Evolutionary conservation across 257 asterid species (phyloP), one percentile per base, ranked within the genome.

Genomic region (Solanum bulbocastanum): DNA sequence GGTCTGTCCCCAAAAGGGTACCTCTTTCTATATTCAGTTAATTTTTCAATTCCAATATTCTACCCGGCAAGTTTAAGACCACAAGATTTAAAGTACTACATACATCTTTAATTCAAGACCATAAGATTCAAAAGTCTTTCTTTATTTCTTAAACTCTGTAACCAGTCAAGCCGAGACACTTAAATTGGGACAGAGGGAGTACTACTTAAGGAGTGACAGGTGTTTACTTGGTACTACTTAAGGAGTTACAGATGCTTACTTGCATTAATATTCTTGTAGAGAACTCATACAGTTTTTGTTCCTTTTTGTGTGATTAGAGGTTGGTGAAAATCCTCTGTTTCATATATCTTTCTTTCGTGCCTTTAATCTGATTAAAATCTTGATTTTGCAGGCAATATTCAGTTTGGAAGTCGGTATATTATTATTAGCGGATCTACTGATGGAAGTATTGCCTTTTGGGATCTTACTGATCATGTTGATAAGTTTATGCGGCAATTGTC

Each of bases 391-490:
- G 96, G 92, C 76, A 88, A 90, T 76, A 56, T 76, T 46, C 91
- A 87, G 72, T 58, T 68, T 88, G 94, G 93, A 87, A 90, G 72
- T 89, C 89, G 92, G 86, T 96, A 94, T 93, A 86, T 95, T 90
- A 93, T 93, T 78, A 89, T 97, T 42, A 91, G 96, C 88, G 99
- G 99, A 89, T 93, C 98, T 84, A 96, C 99, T 37, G 98, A 97
- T 91, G 98, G 99, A 92, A 94, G 94, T 92, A 92, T 97, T 88
- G 90, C 94, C 89, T 91, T 97, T 90, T 97, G 99, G 98, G 97
- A 97, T 92, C 92, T 96, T 92, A 95, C 97, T 35, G 94, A 88
- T 52, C 91, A 90, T 85, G 92, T 97, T 78, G 98, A 94, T 89
- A 93, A 91, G 46, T 97, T 97, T 90, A 92, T 97, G 95, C 92